Evolutionary conservation across 495 filamentous ascomycete genomes (phyloP).

Genomic region (Hapsidospora chrysogenum): DNA sequence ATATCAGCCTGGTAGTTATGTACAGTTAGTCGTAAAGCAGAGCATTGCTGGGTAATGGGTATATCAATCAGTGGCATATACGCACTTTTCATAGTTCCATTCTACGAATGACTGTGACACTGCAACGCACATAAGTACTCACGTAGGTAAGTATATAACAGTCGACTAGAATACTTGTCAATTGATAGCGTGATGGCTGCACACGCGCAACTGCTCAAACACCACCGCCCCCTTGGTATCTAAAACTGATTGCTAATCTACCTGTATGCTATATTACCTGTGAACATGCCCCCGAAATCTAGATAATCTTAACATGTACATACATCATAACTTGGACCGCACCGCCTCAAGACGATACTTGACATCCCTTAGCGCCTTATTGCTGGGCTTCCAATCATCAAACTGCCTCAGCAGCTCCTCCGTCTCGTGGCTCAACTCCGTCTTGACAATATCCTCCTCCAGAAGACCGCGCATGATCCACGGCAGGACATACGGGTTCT

Average conservation of each 20-base stretch:
- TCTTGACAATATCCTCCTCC: conserved; percentile 82
- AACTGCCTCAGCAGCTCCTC: conserved; percentile 70
- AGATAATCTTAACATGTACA: background rate
- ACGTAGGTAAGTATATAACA: background rate
- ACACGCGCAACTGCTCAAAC: no score
- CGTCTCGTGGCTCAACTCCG: conserved; percentile 58
- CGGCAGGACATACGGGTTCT: conserved; percentile 76
- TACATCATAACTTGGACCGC: conserved; percentile 56
- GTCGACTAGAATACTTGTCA: no score
- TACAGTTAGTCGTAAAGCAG: no score
- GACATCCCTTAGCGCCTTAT: conserved; percentile 85
- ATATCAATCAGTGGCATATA: no score
- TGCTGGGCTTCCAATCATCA: conserved; percentile 82
- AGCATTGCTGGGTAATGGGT: no score
- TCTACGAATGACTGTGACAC: no score
- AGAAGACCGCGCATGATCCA: conserved; percentile 88
- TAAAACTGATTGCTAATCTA: background rate
- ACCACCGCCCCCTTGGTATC: no score
- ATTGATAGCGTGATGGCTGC: no score
- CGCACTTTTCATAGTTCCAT: no score
- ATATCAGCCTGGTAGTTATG: no score
- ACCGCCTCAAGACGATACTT: conserved; percentile 92
- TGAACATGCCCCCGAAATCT: background rate
- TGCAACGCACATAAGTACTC: no score
- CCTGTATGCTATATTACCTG: background rate